Percentiles rank a stretch among this genome's conserved stretches.
phyloP scores from a whole-genome alignment of 257 asterid genomes.

The Solanum medicagineum region DNA sequence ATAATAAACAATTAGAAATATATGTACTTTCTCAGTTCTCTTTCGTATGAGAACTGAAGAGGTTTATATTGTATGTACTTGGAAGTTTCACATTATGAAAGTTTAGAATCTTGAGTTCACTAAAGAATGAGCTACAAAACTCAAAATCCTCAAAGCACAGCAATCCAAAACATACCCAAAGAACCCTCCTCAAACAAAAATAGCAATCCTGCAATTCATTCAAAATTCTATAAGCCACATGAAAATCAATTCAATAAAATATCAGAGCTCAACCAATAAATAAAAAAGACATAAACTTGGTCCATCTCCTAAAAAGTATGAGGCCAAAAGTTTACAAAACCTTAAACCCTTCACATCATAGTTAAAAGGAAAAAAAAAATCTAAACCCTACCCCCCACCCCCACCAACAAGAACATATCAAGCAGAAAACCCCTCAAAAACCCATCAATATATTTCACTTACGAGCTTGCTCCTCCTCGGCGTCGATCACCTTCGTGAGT shows the following conservation, averaged over 20 bases:
- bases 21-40: neutral
- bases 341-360: neutral
- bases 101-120: conserved; percentile 23
- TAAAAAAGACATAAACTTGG: conserved; percentile 45
- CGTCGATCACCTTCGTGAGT: conserved; percentile 86
- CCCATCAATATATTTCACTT: neutral
- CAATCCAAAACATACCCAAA: too few species aligned
- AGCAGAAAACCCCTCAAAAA: neutral
- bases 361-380: neutral
- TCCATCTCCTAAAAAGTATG: conserved; percentile 93
- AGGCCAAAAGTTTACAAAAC: conserved; percentile 63
- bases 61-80: conserved; percentile 52
- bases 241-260: neutral
- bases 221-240: neutral
- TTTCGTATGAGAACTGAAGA: neutral
- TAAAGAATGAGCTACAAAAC: neutral
- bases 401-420: neutral
- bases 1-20: neutral
- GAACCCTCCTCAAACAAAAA: neutral
- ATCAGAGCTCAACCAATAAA: neutral
- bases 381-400: too few species aligned
- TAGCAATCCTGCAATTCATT: neutral
- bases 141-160: neutral
- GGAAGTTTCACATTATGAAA: conserved; percentile 41
- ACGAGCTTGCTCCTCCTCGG: conserved; percentile 95